Evolutionary conservation across 2,329 filamentous ascomycete genomes (phyloP), one percentile per base, ranked within the genome.

Genomic region (Pseudopyrenochaeta lycopersici): DNA sequence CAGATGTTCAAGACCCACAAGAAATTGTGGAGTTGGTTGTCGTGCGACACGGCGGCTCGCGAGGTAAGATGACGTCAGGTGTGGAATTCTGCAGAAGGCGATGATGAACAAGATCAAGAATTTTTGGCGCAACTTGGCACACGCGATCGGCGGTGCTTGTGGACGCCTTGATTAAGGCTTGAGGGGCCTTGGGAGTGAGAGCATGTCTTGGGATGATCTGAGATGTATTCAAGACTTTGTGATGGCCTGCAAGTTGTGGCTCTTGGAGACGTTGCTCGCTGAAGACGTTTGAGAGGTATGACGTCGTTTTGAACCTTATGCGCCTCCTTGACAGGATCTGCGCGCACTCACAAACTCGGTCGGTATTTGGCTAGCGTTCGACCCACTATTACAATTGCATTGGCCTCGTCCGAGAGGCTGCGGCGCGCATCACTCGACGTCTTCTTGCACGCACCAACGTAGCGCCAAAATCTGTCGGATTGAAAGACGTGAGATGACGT

Each of bases 401-500:
- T 39, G 27, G 56, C 51, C 29, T 44, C 30, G 46, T 42, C 42
- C 48, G 45, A 57, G 53, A 55, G 59, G 46, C 46, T 52, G 21
- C 38, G 15, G 45, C 32, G n/a, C 17, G 33, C 27, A 30, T 27
- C 49, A 15, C 35, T 23, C 46, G 57, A 53, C 53, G 51, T 42
- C 36, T 15, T 31, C 52, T 51, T 42, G 21, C 40, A 36, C 33
- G 12, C 49, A 47, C 49, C 38, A 29, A 14, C 50, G 36, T 59
- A 60, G 58, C 53, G 56, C 42, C 33, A 43, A 46, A 47, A 36
- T 27, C 43, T 31, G 51, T 50, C 45, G 43, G 38, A 45, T 29
- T 46, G 35, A 38, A 52, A 18, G 46, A 49, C 57, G 56, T 50
- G 41, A 54, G 47, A 62, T 60, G 59, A 62, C 59, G 53, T 60